These are phyloP conservation scores for Scedosporium boydii DNA, from an alignment of 2,329 filamentous ascomycete species.

Conservation along the genomic window DNA sequence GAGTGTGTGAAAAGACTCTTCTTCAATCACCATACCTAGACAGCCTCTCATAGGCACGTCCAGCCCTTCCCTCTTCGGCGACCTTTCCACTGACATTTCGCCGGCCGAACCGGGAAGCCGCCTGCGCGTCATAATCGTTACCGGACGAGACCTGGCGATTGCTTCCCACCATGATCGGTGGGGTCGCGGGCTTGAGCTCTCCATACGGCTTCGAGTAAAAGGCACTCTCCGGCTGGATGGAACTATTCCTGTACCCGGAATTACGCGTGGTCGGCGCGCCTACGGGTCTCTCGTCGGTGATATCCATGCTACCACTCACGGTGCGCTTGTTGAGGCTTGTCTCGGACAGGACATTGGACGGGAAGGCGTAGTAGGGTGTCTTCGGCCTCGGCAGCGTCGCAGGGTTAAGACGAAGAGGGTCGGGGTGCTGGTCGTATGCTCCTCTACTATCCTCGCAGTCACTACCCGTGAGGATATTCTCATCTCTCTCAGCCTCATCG, in stretches of 20 bases:
- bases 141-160: conserved; percentile 49
- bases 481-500: conserved; percentile 26
- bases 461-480: conserved; percentile 12
- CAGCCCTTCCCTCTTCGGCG: conserved; percentile 58
- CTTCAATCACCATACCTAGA: not conserved
- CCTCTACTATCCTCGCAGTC: conserved; percentile 13
- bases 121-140: conserved; percentile 39
- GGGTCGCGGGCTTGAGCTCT: conserved; percentile 42
- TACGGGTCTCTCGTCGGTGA: conserved; percentile 27
- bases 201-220: conserved; percentile 52
- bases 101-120: conserved; percentile 26
- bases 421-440: conserved; percentile 27
- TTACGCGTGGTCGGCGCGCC: conserved; percentile 9
- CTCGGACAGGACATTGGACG: conserved; percentile 30
- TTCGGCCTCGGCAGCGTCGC: conserved; percentile 15
- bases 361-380: conserved; percentile 18
- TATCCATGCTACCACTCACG: conserved; percentile 34
- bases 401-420: conserved; percentile 46
- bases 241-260: conserved; percentile 25
- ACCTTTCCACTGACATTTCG: conserved; percentile 65
- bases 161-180: conserved; percentile 41
- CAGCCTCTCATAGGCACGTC: conserved; percentile 8
- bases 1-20: not conserved
- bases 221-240: conserved; percentile 36
- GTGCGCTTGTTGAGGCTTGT: conserved; percentile 34